Percentiles rank a stretch among this genome's conserved stretches.
Conservation (phyloP, 495 filamentous ascomycete genomes). For the Articulospora tetracladia region DNA sequence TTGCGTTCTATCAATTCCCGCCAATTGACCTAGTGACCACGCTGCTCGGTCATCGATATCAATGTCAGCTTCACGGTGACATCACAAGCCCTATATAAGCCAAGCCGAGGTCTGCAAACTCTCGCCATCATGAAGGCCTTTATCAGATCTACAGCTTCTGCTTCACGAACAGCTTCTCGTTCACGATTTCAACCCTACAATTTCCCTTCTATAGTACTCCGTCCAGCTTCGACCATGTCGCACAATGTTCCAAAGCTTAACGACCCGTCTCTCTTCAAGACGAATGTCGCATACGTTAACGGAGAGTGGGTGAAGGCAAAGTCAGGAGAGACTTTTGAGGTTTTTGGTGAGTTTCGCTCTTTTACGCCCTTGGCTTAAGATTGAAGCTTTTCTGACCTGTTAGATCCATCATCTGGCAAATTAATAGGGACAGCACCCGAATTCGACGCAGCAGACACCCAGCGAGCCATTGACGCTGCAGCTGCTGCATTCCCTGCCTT, state of each 20-base stretch:
- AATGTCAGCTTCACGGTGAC: constrained; percentile 12
- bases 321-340: constrained; percentile 77
- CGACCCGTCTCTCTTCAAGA: constrained; percentile 76
- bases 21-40: background rate
- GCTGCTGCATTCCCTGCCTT: constrained; percentile 61
- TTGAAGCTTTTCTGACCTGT: background rate
- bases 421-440: constrained; percentile 82
- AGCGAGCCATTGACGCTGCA: constrained; percentile 74
- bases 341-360: constrained; percentile 62
- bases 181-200: constrained; percentile 24
- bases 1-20: background rate
- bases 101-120: background rate
- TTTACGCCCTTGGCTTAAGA: too few relatives aligned
- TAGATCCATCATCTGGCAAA: constrained; percentile 77
- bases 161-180: constrained; percentile 13
- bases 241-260: constrained; percentile 55
- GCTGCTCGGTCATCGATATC: background rate
- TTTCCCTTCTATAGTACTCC: constrained; percentile 16
- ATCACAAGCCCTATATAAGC: background rate
- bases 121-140: constrained; percentile 15
- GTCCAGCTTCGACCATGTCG: constrained; percentile 23
- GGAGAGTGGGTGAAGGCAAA: constrained; percentile 75
- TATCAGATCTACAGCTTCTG: constrained; percentile 19
- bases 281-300: constrained; percentile 76
- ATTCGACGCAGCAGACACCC: constrained; percentile 68